Evolutionary conservation across 106 monocot species (phyloP), one percentile per base, ranked within the genome.

Genomic region (Triglochin maritima): DNA sequence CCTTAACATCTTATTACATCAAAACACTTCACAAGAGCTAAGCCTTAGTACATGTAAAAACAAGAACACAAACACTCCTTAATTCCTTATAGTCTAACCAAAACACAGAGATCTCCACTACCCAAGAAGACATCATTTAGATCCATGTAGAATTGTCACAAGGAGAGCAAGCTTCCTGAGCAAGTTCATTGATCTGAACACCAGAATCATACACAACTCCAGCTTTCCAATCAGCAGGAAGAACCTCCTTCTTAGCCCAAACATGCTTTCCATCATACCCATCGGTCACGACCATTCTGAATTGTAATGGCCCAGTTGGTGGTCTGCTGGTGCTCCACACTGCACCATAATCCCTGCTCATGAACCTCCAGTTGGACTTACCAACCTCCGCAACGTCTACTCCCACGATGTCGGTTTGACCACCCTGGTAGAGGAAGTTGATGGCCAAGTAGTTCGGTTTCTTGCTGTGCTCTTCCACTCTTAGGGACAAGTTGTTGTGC

Each of bases 181-280:
- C 94, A 29, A 94, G 63, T 67, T 89, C 94, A 7, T 60, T 79
- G 66, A 94, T 79, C 81, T 83, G 86, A 17, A 94, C 78, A 7
- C 86, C 86, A 45, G 72, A 42, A 60, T 94, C 94, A 57, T 94
- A 94, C 44, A 89, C 55, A 41, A 52, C 58, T 16, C 89, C 94
- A 17, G 69, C 51, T 51, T 59, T 75, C 94, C 94, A 89, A 10
- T 85, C 80, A 2, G 73, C 59, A 59, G 94, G 93, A 62, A 94
- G 69, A 3, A 86, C 84, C 59, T 76, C 67, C 62, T 70, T 71
- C 43, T 81, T 49, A 5, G 94, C 82, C 89, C 89, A 94, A 8
- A 87, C 75, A 89, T 82, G 85, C 75, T 87, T 89, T 6, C 94
- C 86, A 66, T 89, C 94, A 71, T 75, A 89, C 6, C 94, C 94